Base-by-base conservation (phyloP, 306 rosid genomes). In the Cicer judaicum region DNA sequence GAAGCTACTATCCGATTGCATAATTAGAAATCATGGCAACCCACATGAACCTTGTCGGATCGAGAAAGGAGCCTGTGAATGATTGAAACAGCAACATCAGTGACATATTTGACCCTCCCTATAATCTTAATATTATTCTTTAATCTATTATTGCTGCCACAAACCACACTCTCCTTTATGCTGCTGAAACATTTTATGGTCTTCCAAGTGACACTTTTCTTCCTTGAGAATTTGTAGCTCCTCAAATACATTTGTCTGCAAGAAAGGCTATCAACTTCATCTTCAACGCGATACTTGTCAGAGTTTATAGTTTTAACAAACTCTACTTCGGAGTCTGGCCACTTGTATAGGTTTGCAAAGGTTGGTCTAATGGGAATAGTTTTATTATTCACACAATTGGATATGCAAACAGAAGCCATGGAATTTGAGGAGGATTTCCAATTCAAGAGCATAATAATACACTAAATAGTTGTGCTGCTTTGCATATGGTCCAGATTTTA, bases 311-410 rank as follows among this genome's bases (percentile, higher is more conserved):
- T 64, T 75, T 74, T 84, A 76, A 88, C 64, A 7, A 88, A 88
- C 24, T 86, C 81, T 0, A 76, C 82, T 21, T 86, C 92, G 2
- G 92, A 88, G 68, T 88, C 88, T 43, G 90, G 92, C 92, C 92
- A 88, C 44, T 72, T 84, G 78, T 83, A 64, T 79, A 73, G 85
- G 79, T 79, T 76, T 3, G 49, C 10, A 8, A 72, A 82, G 16
- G 87, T 82, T 19, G 85, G 83, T 10, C 84, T 47, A 56, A 77
- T 4, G 9, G 85, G 85, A 49, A 67, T 39, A 9, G 10, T 18
- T 15, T 73, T 64, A 38, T 64, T 74, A 7, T 78, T 40, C 10
- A 79, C 76, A 52, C 71, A 34, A 8, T 72, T 78, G 10, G 87
- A 59, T 44, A 57, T 46, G 73, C 70, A 62, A 41, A 34, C 75